phyloP scores from a whole-genome alignment of 2,329 filamentous ascomycete species.

The Arthrobotrys sphaeroides region DNA sequence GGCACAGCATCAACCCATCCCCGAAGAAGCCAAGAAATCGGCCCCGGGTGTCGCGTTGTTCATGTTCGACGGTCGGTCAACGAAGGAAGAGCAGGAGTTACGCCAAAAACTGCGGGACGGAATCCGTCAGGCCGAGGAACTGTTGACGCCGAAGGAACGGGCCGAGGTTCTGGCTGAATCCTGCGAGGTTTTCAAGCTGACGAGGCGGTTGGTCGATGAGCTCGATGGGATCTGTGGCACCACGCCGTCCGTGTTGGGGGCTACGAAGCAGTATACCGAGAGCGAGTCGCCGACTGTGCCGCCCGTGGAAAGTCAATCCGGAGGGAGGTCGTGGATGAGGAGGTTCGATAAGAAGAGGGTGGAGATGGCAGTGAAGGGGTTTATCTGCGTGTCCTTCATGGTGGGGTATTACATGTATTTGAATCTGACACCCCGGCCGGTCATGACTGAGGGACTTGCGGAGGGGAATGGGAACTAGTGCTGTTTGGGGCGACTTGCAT shows the following conservation, averaged over 20 bases:
- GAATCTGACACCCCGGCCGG: conserved; percentile 4
- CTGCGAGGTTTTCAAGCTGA: conserved; percentile 49
- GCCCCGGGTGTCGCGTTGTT: conserved; percentile 44
- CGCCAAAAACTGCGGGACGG: conserved; percentile 44
- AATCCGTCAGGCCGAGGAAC: conserved; percentile 32
- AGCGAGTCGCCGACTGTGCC: conserved; percentile 26
- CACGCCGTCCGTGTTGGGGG: conserved; percentile 21
- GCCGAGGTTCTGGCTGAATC: conserved; percentile 31
- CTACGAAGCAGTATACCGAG: conserved; percentile 51
- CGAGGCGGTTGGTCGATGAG: conserved; percentile 43
- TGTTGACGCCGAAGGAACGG: conserved; percentile 39
- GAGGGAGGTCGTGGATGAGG: conserved; percentile 18
- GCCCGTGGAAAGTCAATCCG: background rate
- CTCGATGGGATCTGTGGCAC: conserved; percentile 41
- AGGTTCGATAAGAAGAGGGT: conserved; percentile 14
- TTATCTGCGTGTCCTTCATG: conserved; percentile 26
- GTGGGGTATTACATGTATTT: conserved; percentile 33
- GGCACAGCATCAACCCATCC: conserved; percentile 28
- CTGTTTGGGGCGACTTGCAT: conserved; percentile 2
- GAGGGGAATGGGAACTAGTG: conserved; percentile 9
- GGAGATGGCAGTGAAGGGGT: conserved; percentile 30
- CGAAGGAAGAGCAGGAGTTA: conserved; percentile 43
- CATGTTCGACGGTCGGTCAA: conserved; percentile 45
- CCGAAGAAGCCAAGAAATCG: conserved; percentile 34
- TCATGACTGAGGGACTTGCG: background rate